Conservation (phyloP, 805 yeast species). For the Lipomyces mesembrius region DNA sequence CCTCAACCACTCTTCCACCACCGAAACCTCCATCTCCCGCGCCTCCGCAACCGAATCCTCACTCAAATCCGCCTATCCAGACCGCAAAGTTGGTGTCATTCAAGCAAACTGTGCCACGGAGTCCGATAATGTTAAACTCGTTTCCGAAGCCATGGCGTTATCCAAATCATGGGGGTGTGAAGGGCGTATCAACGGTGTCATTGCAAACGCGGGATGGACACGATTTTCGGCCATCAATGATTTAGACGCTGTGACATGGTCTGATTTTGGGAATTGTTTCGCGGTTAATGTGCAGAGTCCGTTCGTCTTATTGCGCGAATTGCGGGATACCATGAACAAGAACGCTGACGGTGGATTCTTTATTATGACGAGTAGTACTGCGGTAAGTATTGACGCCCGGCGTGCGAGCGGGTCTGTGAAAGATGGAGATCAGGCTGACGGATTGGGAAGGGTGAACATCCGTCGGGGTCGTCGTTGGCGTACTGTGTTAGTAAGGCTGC, state of each 20-base stretch:
- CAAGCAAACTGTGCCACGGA: conserved; percentile 44
- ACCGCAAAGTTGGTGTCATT: conserved; percentile 37
- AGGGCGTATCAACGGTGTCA: conserved; percentile 46
- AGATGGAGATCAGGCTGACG: background rate
- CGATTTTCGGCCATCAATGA: conserved; percentile 45
- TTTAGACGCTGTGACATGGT: conserved; percentile 45
- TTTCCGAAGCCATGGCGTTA: conserved; percentile 41
- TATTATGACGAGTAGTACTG: conserved; percentile 29
- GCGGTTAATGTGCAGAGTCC: conserved; percentile 37
- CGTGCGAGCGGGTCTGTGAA: too few relatives aligned
- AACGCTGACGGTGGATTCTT: conserved; percentile 33
- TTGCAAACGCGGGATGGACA: conserved; percentile 51
- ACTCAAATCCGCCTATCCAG: conserved; percentile 27
- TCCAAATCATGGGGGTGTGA: conserved; percentile 39
- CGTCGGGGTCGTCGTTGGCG: conserved; percentile 46
- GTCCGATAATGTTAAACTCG: conserved; percentile 39
- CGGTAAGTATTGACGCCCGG: conserved; percentile 8
- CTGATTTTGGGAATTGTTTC: conserved; percentile 38
- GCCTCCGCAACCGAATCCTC: conserved; percentile 43
- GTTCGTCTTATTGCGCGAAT: conserved; percentile 27
- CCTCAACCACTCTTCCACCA: conserved; percentile 42
- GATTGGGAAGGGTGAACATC: conserved; percentile 37
- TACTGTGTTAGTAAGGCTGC: conserved; percentile 48
- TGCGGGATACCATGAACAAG: conserved; percentile 13
- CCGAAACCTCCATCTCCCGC: conserved; percentile 42